Evolutionary conservation across 192 early-diverging fungal species (phyloP).

Genomic region (Gonapodya sp.): DNA sequence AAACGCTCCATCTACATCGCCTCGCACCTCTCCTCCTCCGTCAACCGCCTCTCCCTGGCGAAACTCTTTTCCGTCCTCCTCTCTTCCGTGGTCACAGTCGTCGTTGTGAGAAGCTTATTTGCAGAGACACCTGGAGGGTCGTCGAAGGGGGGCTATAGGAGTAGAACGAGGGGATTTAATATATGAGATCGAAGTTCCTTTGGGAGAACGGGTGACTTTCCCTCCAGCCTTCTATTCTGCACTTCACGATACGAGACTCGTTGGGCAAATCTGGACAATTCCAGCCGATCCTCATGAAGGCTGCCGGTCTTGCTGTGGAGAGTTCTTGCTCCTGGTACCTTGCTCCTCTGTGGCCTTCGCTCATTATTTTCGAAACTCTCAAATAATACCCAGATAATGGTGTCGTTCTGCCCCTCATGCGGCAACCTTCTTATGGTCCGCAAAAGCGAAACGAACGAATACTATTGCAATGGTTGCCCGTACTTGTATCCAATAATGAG

Average conservation of each 20-base stretch:
- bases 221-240: too few species aligned
- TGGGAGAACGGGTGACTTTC: too few species aligned
- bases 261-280: too few species aligned
- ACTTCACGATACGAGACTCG: too few species aligned
- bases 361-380: neutral
- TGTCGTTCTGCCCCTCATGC: conserved; percentile 88
- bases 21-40: neutral
- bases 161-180: too few species aligned
- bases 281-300: too few species aligned
- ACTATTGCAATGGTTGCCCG: conserved; percentile 80
- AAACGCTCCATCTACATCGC: neutral
- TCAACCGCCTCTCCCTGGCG: neutral
- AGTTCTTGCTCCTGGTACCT: too few species aligned
- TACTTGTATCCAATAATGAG: conserved; percentile 64
- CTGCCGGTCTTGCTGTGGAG: too few species aligned
- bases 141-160: neutral
- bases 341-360: too few species aligned
- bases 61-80: neutral
- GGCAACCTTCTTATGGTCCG: conserved; percentile 73
- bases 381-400: too few species aligned
- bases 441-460: conserved; percentile 39
- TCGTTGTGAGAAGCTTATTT: neutral
- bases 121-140: neutral
- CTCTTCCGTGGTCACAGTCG: neutral
- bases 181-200: too few species aligned